Evolutionary conservation across 306 rosid species (phyloP).

Genomic region (Fagus crenata): DNA sequence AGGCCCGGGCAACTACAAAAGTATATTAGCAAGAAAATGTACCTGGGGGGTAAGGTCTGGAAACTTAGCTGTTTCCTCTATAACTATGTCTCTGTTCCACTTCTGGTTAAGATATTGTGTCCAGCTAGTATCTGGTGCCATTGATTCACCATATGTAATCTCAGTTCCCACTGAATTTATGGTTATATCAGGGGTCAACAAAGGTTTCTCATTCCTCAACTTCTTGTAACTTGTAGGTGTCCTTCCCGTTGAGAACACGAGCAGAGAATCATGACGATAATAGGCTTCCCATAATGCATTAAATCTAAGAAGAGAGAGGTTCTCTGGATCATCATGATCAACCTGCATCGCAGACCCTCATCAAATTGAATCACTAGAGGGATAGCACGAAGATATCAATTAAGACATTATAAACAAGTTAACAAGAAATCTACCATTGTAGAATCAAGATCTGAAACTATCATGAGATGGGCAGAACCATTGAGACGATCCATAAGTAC

Average conservation of each 20-base stretch:
- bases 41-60: conserved; percentile 74
- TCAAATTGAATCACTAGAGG: conserved; percentile 8
- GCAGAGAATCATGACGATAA: conserved; percentile 73
- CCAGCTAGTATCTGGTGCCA: conserved; percentile 66
- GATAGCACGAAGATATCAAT: background rate
- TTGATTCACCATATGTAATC: conserved; percentile 60
- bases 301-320: conserved; percentile 62
- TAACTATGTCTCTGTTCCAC: conserved; percentile 65
- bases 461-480: conserved; percentile 63
- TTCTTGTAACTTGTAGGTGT: conserved; percentile 54
- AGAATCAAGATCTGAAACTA: conserved; percentile 82
- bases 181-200: conserved; percentile 75
- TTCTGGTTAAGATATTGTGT: conserved; percentile 46
- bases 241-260: conserved; percentile 86
- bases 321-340: conserved; percentile 66
- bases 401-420: conserved; percentile 9
- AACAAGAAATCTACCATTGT: conserved; percentile 57
- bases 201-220: conserved; percentile 57
- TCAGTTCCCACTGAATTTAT: conserved; percentile 85
- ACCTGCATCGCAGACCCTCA: conserved; percentile 48
- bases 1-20: background rate
- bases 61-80: conserved; percentile 68
- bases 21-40: conserved; percentile 11
- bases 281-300: conserved; percentile 81
- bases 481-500: conserved; percentile 52